A percentile compares a stretch with the other conserved stretches of the same genome.
Conservation (phyloP, 2,329 filamentous ascomycete genomes). For the Sordariomycetes sp. region DNA sequence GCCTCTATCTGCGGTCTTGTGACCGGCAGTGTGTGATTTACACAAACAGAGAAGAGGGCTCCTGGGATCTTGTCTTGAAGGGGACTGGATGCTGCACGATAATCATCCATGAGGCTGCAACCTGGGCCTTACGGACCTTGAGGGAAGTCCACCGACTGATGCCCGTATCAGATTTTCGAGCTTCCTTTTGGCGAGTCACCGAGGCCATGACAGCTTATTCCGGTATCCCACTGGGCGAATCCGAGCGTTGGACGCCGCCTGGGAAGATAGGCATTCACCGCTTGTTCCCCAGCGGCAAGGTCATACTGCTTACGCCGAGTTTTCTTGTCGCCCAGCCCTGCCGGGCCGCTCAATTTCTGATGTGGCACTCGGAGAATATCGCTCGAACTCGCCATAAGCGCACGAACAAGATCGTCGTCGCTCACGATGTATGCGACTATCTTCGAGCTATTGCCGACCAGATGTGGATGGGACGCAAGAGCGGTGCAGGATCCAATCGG, state of each 20-base stretch:
- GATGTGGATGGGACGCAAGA: not conserved
- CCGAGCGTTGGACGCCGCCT: not conserved
- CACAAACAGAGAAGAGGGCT: conserved; percentile 26
- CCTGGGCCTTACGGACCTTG: conserved; percentile 25
- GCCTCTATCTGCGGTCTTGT: conserved; percentile 30
- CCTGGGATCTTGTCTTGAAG: conserved; percentile 34
- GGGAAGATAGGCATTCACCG: conserved; percentile 14
- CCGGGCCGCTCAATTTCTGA: conserved; percentile 21
- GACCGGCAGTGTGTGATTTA: conserved; percentile 30
- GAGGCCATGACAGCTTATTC: conserved; percentile 16
- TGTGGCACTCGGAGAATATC: conserved; percentile 14
- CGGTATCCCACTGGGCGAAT: conserved; percentile 7
- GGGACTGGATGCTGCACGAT: conserved; percentile 17
- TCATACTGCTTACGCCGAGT: conserved; percentile 28
- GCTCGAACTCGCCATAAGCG: not conserved
- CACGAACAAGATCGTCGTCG: conserved; percentile 14
- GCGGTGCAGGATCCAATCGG: not conserved
- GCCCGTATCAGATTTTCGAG: conserved; percentile 12
- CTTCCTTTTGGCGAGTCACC: conserved; percentile 27
- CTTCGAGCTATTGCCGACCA: conserved; percentile 13
- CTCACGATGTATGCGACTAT: conserved; percentile 17
- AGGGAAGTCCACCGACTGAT: conserved; percentile 24
- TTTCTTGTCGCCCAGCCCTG: conserved; percentile 27
- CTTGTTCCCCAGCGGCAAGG: conserved; percentile 20
- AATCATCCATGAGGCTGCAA: conserved; percentile 33